Conservation (phyloP, 2,329 filamentous ascomycete species). For the Immersiporthe knoxdaviesiana region DNA sequence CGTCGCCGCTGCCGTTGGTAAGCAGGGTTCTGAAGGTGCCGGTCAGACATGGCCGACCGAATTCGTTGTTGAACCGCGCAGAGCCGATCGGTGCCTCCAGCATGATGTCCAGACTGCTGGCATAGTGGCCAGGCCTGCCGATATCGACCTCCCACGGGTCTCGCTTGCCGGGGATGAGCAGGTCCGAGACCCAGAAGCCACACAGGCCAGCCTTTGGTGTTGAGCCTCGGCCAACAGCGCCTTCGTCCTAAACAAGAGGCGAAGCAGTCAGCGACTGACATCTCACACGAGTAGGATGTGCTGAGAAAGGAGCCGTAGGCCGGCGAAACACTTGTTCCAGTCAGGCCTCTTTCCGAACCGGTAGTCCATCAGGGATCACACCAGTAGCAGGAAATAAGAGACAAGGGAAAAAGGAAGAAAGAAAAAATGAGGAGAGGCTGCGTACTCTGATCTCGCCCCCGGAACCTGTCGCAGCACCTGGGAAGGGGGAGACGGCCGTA, state of each 20-base stretch:
- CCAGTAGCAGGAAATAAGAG: not conserved
- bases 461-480: slow-evolving; percentile 91
- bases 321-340: slow-evolving; percentile 25
- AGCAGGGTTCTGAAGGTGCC: slow-evolving; percentile 93
- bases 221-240: slow-evolving; percentile 89
- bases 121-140: slow-evolving; percentile 88
- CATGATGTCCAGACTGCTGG: slow-evolving; percentile 96
- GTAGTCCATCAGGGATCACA: not conserved
- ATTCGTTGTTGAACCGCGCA: slow-evolving; percentile 97
- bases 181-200: slow-evolving; percentile 94
- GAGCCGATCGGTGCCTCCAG: slow-evolving; percentile 94
- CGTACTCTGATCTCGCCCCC: slow-evolving; percentile 82
- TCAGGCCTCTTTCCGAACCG: not conserved
- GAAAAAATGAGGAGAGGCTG: not conserved
- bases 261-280: slow-evolving; percentile 13
- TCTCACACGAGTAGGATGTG: too few species aligned
- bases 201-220: slow-evolving; percentile 88
- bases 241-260: slow-evolving; percentile 73
- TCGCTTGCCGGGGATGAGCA: slow-evolving; percentile 80
- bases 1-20: slow-evolving; percentile 63
- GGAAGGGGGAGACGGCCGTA: slow-evolving; percentile 89
- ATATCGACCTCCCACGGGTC: slow-evolving; percentile 92
- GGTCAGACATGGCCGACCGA: slow-evolving; percentile 84
- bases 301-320: not conserved
- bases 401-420: too few species aligned